Conservation (phyloP, 257 asterid species). For the Przewalskia tangutica region DNA sequence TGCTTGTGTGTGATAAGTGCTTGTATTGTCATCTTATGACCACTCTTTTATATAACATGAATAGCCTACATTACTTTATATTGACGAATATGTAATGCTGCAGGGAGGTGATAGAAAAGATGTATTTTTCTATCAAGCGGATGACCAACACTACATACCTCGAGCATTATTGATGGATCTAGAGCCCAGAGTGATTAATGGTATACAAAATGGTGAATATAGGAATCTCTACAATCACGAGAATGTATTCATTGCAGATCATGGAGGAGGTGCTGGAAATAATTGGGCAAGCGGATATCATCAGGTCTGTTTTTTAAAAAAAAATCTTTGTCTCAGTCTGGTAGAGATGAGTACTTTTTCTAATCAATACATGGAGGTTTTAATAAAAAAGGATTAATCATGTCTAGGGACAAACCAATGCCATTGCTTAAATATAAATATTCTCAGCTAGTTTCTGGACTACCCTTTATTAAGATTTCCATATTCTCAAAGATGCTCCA, state of each 20-base stretch:
- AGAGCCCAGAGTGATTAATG: slow-evolving; percentile 97
- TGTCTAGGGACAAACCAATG: neutral
- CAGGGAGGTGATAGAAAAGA: slow-evolving; percentile 99
- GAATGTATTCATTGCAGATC: slow-evolving; percentile 78
- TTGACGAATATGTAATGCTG: slow-evolving; percentile 7
- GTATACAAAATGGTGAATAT: slow-evolving; percentile 94
- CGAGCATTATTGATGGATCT: slow-evolving; percentile 95
- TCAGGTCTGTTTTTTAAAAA: slow-evolving; percentile 53
- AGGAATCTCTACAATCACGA: slow-evolving; percentile 95
- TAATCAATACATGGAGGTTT: neutral
- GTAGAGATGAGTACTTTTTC: neutral
- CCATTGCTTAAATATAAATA: neutral
- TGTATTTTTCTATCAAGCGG: slow-evolving; percentile 98
- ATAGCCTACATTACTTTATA: neutral
- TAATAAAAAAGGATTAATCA: neutral
- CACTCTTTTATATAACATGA: neutral
- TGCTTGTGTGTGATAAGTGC: neutral
- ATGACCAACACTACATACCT: slow-evolving; percentile 95
- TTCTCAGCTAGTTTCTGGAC: neutral
- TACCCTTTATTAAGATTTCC: neutral
- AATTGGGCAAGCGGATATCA: slow-evolving; percentile 99
- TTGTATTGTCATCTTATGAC: neutral
- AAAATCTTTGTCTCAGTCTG: neutral
- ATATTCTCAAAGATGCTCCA: neutral
- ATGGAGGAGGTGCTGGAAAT: slow-evolving; percentile 99